Conservation (phyloP, 2,329 filamentous ascomycete genomes). For the Claviceps digitariae region DNA sequence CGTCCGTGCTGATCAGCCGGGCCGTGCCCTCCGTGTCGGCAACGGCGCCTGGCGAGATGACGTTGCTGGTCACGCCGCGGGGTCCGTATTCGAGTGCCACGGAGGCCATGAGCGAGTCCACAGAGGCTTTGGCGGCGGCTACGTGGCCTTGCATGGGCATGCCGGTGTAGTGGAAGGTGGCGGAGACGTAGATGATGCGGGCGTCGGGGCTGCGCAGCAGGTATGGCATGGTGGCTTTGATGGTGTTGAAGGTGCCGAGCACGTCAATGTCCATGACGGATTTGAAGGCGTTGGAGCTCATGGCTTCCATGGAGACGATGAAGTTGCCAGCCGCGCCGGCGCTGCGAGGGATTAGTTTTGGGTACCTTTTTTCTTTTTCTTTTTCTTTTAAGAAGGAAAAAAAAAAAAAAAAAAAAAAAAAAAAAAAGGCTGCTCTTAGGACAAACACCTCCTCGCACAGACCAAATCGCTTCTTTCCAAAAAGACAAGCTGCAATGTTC, state of each 20-base stretch:
- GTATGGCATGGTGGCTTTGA: conserved; percentile 81
- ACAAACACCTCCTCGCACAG: too few relatives aligned
- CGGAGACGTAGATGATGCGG: conserved; percentile 79
- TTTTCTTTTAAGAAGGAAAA: background rate
- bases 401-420: too few relatives aligned
- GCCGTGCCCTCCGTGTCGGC: conserved; percentile 70
- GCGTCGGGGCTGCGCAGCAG: conserved; percentile 64
- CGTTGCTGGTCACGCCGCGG: conserved; percentile 72
- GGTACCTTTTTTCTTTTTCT: background rate
- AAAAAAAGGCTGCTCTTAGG: too few relatives aligned
- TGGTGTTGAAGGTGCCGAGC: conserved; percentile 82
- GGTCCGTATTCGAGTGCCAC: conserved; percentile 86
- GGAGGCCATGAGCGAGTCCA: conserved; percentile 71
- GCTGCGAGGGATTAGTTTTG: conserved; percentile 29
- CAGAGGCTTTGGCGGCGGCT: conserved; percentile 78
- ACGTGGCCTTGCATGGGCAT: conserved; percentile 79
- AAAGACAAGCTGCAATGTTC: too few relatives aligned
- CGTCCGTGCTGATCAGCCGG: conserved; percentile 35
- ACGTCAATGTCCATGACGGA: conserved; percentile 94
- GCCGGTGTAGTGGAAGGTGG: conserved; percentile 82
- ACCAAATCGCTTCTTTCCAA: too few relatives aligned
- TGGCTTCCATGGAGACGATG: conserved; percentile 66
- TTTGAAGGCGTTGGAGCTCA: conserved; percentile 85
- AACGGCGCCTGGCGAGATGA: conserved; percentile 80
- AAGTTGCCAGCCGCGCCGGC: conserved; percentile 96